Evolutionary conservation across 1,284 basidiomycete species (phyloP).

Genomic region (Cystobasidium slooffiae): DNA sequence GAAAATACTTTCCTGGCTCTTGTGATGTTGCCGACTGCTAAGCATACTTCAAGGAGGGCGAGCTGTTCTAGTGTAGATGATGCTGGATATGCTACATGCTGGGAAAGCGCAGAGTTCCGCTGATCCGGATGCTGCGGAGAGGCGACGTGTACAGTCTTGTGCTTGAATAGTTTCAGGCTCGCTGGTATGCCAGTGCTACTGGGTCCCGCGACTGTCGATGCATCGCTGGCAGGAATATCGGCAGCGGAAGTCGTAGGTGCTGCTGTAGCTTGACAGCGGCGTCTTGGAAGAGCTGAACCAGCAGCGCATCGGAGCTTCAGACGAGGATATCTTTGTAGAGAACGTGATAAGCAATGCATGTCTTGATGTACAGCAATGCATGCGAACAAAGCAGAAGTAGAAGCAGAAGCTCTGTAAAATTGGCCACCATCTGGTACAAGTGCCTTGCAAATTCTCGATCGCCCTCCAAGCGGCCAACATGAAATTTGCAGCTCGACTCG

Average conservation of each 20-base stretch:
- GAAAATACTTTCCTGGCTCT: constrained; percentile 51
- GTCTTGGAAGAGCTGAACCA: background rate
- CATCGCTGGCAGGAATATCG: background rate
- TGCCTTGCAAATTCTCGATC: constrained; percentile 6
- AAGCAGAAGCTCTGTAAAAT: background rate
- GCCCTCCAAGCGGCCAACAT: background rate
- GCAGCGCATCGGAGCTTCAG: constrained; percentile 11
- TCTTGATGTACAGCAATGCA: background rate
- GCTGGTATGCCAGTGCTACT: background rate
- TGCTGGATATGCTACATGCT: constrained; percentile 40
- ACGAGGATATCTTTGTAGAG: constrained; percentile 11
- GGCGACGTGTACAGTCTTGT: background rate
- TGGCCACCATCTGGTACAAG: constrained; percentile 1
- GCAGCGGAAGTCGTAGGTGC: background rate
- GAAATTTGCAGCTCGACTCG: constrained; percentile 18
- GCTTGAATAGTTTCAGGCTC: background rate
- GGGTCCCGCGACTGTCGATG: constrained; percentile 9
- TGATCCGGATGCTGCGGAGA: background rate
- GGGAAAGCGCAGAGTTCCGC: constrained; percentile 4
- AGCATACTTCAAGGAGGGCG: constrained; percentile 76
- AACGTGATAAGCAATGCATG: constrained; percentile 14
- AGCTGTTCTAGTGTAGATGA: constrained; percentile 61
- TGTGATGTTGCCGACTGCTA: constrained; percentile 70
- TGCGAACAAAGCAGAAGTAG: background rate
- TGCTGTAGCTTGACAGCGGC: constrained; percentile 6